Percentiles rank a stretch among this genome's conserved stretches.
These are phyloP conservation scores for Hypericum perforatum DNA, from an alignment of 345 rosid genomes.

Conservation along the genomic window DNA sequence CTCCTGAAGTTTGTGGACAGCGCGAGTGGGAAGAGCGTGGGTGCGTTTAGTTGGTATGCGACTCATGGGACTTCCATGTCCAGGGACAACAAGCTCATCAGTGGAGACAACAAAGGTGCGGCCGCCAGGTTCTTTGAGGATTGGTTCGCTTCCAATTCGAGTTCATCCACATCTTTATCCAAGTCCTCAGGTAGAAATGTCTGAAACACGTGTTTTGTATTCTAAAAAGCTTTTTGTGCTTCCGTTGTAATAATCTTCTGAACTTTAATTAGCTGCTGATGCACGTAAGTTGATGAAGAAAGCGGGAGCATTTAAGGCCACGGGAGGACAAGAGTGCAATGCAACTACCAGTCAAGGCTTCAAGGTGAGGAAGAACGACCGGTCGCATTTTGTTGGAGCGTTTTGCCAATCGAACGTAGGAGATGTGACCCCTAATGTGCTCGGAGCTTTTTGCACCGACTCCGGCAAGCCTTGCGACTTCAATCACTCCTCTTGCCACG, in stretches of 20 bases:
- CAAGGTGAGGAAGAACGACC: slow-evolving; percentile 43
- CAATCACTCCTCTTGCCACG: slow-evolving; percentile 49
- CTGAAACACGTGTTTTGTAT: too few species aligned
- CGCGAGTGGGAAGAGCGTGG: slow-evolving; percentile 22
- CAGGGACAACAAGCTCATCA: slow-evolving; percentile 43
- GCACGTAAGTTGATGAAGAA: slow-evolving; percentile 10
- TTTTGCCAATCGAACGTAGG: slow-evolving; percentile 59
- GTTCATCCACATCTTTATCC: neutral
- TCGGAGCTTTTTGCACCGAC: slow-evolving; percentile 46
- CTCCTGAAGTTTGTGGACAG: slow-evolving; percentile 35
- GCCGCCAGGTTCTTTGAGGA: slow-evolving; percentile 62
- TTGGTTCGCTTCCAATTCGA: slow-evolving; percentile 22
- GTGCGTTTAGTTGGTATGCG: slow-evolving; percentile 50
- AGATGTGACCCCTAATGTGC: slow-evolving; percentile 51
- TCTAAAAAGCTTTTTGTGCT: too few species aligned
- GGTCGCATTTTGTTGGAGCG: slow-evolving; percentile 40
- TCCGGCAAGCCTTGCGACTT: slow-evolving; percentile 46
- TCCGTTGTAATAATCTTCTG: too few species aligned
- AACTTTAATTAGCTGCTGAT: slow-evolving; percentile 12
- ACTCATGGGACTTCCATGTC: slow-evolving; percentile 60
- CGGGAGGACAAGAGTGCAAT: slow-evolving; percentile 35
- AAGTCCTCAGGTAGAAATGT: slow-evolving; percentile 4
- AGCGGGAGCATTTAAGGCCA: slow-evolving; percentile 30
- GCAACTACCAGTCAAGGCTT: slow-evolving; percentile 36
- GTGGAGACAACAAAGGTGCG: slow-evolving; percentile 62